Conservation (phyloP, 75 land plant genomes). For the Pinus taeda region DNA sequence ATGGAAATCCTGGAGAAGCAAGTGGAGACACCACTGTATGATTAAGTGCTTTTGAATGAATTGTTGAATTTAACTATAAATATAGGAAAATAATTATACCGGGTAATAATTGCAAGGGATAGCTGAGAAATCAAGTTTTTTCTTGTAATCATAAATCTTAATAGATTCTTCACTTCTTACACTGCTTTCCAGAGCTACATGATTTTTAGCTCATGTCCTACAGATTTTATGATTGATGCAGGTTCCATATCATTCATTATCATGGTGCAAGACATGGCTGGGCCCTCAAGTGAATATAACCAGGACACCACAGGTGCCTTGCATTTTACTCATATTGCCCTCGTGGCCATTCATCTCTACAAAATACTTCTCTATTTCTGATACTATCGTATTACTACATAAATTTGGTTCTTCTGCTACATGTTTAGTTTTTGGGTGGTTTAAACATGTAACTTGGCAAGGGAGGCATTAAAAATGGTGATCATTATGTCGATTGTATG, state of each 20-base stretch:
- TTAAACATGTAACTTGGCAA: neutral
- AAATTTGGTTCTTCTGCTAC: neutral
- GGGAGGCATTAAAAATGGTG: neutral
- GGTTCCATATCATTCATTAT: constrained; percentile 97
- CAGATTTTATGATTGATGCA: constrained; percentile 18
- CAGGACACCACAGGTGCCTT: constrained; percentile 87
- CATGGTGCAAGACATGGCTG: constrained; percentile 98
- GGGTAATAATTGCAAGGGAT: no score
- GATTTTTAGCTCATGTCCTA: neutral
- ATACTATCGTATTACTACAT: neutral
- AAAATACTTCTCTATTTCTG: neutral
- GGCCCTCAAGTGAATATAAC: constrained; percentile 90
- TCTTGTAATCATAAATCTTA: no score
- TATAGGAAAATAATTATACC: no score
- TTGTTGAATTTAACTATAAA: neutral
- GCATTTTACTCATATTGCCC: neutral
- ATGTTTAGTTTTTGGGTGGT: neutral
- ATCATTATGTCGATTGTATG: neutral
- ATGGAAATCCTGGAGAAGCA: constrained; percentile 55
- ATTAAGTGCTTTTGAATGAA: neutral
- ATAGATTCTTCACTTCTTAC: neutral
- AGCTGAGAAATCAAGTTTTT: no score
- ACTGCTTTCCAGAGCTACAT: neutral
- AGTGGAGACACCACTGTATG: constrained; percentile 95
- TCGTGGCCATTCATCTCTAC: neutral